Evolutionary conservation across 2,329 filamentous ascomycete genomes (phyloP).

Genomic region (Ilyonectria destructans): DNA sequence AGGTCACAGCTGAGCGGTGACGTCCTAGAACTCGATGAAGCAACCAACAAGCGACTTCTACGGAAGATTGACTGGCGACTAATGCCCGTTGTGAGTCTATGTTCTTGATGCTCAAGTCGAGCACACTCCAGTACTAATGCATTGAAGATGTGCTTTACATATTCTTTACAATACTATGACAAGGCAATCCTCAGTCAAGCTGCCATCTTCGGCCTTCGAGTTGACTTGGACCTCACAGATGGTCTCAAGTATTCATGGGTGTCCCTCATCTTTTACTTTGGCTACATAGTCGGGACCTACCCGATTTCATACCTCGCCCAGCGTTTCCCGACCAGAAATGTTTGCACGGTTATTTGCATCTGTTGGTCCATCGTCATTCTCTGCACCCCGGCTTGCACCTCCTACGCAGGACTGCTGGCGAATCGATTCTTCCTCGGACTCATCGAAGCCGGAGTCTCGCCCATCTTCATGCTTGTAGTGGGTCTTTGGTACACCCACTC

Average conservation of each 20-base stretch:
- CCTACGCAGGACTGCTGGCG: constrained; percentile 52
- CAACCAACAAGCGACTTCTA: constrained; percentile 25
- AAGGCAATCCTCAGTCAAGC: constrained; percentile 47
- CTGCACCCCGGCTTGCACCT: constrained; percentile 52
- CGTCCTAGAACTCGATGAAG: constrained; percentile 28
- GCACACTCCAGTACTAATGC: neutral
- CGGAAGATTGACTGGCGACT: constrained; percentile 43
- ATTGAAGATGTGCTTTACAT: constrained; percentile 49
- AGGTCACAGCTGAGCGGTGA: constrained; percentile 3
- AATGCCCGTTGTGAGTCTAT: constrained; percentile 44
- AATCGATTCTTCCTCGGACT: constrained; percentile 57
- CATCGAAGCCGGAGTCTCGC: constrained; percentile 53
- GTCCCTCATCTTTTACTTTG: constrained; percentile 54
- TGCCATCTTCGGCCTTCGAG: constrained; percentile 51
- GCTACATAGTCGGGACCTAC: constrained; percentile 52
- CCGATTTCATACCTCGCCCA: constrained; percentile 52
- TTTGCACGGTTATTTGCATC: constrained; percentile 50
- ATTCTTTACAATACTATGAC: constrained; percentile 53
- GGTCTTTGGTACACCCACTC: constrained; percentile 58
- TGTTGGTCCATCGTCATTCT: constrained; percentile 53
- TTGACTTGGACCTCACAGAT: constrained; percentile 47
- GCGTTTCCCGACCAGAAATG: constrained; percentile 47
- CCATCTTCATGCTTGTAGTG: constrained; percentile 56
- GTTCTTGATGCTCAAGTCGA: neutral
- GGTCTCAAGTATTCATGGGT: constrained; percentile 51